phyloP scores from a whole-genome alignment of 1,284 basidiomycete species.

The Moesziomyces parantarcticus region DNA sequence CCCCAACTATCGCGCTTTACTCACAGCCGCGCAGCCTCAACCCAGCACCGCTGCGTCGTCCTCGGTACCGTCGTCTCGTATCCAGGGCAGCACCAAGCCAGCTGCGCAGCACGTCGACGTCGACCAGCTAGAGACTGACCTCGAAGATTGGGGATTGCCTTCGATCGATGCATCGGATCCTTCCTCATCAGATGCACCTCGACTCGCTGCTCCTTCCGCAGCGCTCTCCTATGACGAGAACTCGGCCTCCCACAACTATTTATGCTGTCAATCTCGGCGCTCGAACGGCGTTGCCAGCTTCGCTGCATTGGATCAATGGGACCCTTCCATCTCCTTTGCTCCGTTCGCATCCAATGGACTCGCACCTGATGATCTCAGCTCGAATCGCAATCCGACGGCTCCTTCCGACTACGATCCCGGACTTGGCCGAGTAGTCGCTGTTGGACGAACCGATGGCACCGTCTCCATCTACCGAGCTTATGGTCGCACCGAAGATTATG shows the following conservation, averaged over 20 bases:
- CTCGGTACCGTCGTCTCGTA: constrained; percentile 1
- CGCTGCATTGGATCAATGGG: constrained; percentile 33
- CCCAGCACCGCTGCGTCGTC: background rate
- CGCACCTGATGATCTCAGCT: constrained; percentile 1
- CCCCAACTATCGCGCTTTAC: constrained; percentile 35
- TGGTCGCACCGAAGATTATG: constrained; percentile 36
- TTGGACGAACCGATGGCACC: constrained; percentile 38
- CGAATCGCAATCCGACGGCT: background rate
- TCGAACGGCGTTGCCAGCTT: background rate
- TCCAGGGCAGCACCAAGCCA: background rate
- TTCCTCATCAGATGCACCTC: background rate
- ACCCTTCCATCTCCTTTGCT: constrained; percentile 41
- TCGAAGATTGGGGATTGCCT: constrained; percentile 37
- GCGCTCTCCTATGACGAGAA: constrained; percentile 47
- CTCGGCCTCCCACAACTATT: constrained; percentile 22
- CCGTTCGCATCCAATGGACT: constrained; percentile 27
- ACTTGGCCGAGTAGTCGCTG: constrained; percentile 26
- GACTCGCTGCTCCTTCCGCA: constrained; percentile 18
- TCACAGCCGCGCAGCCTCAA: constrained; percentile 7
- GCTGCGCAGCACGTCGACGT: background rate
- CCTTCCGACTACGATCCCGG: constrained; percentile 25
- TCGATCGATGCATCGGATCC: constrained; percentile 2
- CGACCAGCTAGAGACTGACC: constrained; percentile 28
- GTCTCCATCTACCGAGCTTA: constrained; percentile 31
- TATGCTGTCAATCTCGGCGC: background rate